A percentile compares a stretch with the other conserved stretches of the same genome.
phyloP scores from a whole-genome alignment of 345 rosid species.

The Acer campestre region DNA sequence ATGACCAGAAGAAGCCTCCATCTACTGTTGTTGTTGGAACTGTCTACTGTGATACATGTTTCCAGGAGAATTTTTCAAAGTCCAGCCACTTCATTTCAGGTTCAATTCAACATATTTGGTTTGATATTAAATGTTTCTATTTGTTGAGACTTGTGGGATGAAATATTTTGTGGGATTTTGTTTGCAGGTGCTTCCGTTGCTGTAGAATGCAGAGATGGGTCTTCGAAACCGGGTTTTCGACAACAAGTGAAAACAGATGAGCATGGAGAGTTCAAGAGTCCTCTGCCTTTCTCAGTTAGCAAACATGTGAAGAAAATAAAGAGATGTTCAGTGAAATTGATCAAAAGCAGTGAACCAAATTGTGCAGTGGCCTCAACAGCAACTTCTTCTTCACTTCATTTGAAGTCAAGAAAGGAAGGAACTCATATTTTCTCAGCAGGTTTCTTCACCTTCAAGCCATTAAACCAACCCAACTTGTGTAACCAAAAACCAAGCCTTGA shows the following conservation, averaged over 20 bases:
- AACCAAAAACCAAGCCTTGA: conserved; percentile 52
- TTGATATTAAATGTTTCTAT: too few relatives aligned
- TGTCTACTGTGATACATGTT: conserved; percentile 90
- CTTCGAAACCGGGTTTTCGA: conserved; percentile 44
- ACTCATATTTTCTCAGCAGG: conserved; percentile 86
- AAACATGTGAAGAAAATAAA: conserved; percentile 68
- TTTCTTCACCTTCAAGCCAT: conserved; percentile 80
- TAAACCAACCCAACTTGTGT: conserved; percentile 60
- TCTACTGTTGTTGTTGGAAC: conserved; percentile 87
- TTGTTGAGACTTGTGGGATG: background rate
- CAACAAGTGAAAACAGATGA: conserved; percentile 67
- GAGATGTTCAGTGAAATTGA: conserved; percentile 65
- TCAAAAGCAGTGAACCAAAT: conserved; percentile 70
- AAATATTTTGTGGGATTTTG: background rate
- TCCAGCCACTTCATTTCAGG: conserved; percentile 80
- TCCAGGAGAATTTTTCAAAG: conserved; percentile 54
- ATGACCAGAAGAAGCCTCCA: conserved; percentile 35
- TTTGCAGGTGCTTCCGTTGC: conserved; percentile 75
- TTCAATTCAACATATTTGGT: conserved; percentile 10
- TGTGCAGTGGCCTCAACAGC: conserved; percentile 78
- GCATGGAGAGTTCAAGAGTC: conserved; percentile 68
- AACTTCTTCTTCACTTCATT: conserved; percentile 57
- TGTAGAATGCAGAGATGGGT: conserved; percentile 67
- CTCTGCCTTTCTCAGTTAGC: conserved; percentile 65
- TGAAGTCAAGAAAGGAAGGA: conserved; percentile 55